Percentiles rank a stretch among this genome's conserved stretches.
These are phyloP conservation scores for Pleurotus giganteus DNA, from an alignment of 768 basidiomycete species.

Conservation along the genomic window DNA sequence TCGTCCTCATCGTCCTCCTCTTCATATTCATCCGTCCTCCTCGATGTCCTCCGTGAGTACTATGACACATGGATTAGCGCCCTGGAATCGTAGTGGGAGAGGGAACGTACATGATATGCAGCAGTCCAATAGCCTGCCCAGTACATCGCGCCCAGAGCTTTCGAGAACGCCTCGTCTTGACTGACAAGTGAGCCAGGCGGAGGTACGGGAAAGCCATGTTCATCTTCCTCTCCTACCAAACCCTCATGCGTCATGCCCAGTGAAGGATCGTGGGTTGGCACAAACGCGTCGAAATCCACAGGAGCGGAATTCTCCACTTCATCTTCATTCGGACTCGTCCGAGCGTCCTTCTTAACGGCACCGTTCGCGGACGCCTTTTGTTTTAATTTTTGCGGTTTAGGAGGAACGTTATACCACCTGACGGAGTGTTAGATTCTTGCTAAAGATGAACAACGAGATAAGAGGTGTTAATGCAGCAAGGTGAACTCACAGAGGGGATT, in stretches of 20 bases:
- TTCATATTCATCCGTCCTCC: background rate
- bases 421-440: background rate
- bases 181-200: conserved; percentile 40
- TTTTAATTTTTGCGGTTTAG: conserved; percentile 21
- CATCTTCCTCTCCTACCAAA: conserved; percentile 19
- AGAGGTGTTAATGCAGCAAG: background rate
- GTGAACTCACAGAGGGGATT: conserved; percentile 64
- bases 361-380: conserved; percentile 16
- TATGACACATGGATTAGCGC: no score
- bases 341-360: conserved; percentile 13
- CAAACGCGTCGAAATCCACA: conserved; percentile 66
- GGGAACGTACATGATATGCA: conserved; percentile 65
- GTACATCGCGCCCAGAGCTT: conserved; percentile 78
- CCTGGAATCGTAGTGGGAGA: no score
- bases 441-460: conserved; percentile 6
- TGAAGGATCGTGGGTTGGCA: conserved; percentile 68
- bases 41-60: background rate
- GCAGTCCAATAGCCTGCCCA: conserved; percentile 90
- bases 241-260: conserved; percentile 33
- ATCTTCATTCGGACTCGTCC: conserved; percentile 31
- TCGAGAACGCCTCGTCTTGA: conserved; percentile 75
- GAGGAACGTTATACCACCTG: conserved; percentile 81
- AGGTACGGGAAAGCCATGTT: conserved; percentile 27
- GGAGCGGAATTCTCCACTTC: conserved; percentile 49
- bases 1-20: conserved; percentile 26